These are phyloP conservation scores for Malus orientalis DNA, from an alignment of 306 rosid species.

Conservation along the genomic window DNA sequence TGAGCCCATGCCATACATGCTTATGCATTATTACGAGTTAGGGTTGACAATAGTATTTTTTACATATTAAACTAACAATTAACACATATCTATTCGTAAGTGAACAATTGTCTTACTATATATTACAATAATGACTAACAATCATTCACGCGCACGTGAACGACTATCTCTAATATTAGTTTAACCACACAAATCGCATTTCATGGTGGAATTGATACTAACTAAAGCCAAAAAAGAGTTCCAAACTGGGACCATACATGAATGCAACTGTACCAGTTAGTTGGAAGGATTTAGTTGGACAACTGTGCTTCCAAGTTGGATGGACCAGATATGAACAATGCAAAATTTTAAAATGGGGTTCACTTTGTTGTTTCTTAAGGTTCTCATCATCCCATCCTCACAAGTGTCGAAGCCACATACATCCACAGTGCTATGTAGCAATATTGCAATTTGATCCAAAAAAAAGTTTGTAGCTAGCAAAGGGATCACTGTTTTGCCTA, in stretches of 20 bases:
- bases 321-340: background rate
- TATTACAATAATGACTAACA: background rate
- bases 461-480: background rate
- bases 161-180: too few species aligned
- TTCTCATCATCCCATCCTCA: background rate
- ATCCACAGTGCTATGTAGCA: background rate
- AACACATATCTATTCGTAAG: too few species aligned
- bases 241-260: background rate
- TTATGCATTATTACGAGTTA: background rate
- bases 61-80: too few species aligned
- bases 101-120: background rate
- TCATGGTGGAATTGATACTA: background rate
- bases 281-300: constrained; percentile 2
- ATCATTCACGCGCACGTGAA: background rate
- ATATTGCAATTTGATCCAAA: background rate
- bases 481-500: background rate
- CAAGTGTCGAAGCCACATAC: background rate
- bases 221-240: background rate
- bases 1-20: background rate
- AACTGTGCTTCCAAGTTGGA: background rate
- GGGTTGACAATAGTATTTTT: background rate
- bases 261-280: background rate
- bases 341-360: background rate
- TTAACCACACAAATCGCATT: background rate
- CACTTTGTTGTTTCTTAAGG: background rate